These are phyloP conservation scores for Penstemon davidsonii DNA, from an alignment of 257 asterid species.

Conservation along the genomic window DNA sequence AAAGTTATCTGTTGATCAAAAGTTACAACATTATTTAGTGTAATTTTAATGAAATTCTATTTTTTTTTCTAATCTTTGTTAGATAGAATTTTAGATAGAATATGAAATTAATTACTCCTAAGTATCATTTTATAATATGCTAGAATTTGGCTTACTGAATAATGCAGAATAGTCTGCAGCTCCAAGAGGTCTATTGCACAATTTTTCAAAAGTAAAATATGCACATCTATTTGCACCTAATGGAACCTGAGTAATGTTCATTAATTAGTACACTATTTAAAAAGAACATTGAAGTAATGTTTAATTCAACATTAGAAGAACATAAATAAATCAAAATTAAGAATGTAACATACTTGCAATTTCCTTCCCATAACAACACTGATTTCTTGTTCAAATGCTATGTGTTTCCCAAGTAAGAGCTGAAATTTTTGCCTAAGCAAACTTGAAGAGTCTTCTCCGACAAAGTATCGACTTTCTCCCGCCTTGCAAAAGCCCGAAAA, in stretches of 20 bases:
- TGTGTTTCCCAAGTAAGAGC: conserved; percentile 56
- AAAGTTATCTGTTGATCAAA: conserved; percentile 7
- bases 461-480: conserved; percentile 70
- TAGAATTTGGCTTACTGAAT: conserved; percentile 54
- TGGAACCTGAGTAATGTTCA: conserved; percentile 54
- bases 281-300: not conserved
- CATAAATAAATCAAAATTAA: not conserved
- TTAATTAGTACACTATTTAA: conserved; percentile 2
- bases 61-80: no score
- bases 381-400: conserved; percentile 67
- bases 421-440: conserved; percentile 70
- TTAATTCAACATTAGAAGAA: not conserved
- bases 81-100: no score
- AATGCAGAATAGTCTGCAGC: conserved; percentile 97
- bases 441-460: conserved; percentile 52
- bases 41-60: no score
- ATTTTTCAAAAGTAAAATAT: conserved; percentile 79
- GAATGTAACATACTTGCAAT: conserved; percentile 49
- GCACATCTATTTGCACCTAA: conserved; percentile 90
- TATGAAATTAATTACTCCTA: no score
- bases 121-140: not conserved
- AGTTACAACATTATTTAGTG: not conserved
- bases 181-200: conserved; percentile 92
- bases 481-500: conserved; percentile 47
- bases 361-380: conserved; percentile 97